Base-by-base conservation (phyloP, 139 green algal species). In the Tetraselmis chui region DNA sequence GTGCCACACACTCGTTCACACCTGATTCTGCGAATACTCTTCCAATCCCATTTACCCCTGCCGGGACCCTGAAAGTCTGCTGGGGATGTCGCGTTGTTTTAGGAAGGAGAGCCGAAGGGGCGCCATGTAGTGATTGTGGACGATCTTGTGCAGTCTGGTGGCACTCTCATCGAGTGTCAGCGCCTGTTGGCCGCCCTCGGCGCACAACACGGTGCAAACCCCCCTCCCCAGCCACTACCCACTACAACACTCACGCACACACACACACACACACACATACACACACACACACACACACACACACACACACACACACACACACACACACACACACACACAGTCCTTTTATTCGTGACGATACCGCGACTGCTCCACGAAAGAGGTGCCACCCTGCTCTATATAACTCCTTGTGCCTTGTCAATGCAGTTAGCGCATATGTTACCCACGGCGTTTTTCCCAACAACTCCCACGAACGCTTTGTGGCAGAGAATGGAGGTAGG, bases 51-150 rank as follows among this genome's bases (percentile, higher is more conserved):
- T 67, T 67, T 67, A 25, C 45, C 45, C 45, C 45, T 67, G 11
- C 45, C 18, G 45, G 45, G 45, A n/a, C n/a, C n/a, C n/a, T n/a
- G n/a, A n/a, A n/a, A n/a, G n/a, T n/a, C n/a, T n/a, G n/a, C n/a
- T n/a, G n/a, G n/a, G n/a, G 45, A 18, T 67, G 45, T 67, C 18
- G 45, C 45, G 45, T 30, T 2, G 29, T 5, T 59, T 59, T 83
- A 98, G 88, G 96, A 99, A 86, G 96, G 96, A 1, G 89, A 95
- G 24, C 88, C 94, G 0, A 77, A 85, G 59, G 94, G 92, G 29
- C 91, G 95, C 26, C 96, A 99, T 83, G 93, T 99, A 22, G 93
- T 99, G 27, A 99, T 99, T 45, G 96, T 99, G 31, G 96, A 99
- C 83, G 96, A 99, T 85, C 91, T 99, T 77, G 96, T 99, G 80